phyloP scores from a whole-genome alignment of 1,284 basidiomycete species.

The Sporisorium sorghi region DNA sequence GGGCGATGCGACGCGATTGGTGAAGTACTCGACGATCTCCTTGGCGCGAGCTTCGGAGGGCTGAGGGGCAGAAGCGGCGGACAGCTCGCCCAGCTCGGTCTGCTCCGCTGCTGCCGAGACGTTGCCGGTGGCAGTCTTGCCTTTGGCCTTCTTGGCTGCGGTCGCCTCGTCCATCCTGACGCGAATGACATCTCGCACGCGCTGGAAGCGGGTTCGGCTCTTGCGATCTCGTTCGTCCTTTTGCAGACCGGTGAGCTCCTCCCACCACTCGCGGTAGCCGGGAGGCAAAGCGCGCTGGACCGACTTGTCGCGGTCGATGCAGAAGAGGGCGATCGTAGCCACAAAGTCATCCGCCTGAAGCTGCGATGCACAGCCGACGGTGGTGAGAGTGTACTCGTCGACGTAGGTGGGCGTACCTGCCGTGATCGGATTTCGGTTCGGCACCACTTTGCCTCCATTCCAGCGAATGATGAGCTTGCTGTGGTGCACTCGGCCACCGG shows the following conservation, averaged over 20 bases:
- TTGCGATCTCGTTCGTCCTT: conserved; percentile 76
- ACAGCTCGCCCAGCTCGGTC: conserved; percentile 47
- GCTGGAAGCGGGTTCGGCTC: conserved; percentile 74
- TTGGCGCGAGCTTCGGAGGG: conserved; percentile 39
- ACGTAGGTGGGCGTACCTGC: conserved; percentile 69
- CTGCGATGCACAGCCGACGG: conserved; percentile 82
- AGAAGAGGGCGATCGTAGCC: conserved; percentile 84
- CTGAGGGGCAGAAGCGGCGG: conserved; percentile 38
- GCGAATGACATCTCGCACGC: conserved; percentile 76
- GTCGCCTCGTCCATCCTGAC: conserved; percentile 72
- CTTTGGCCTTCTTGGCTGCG: conserved; percentile 45
- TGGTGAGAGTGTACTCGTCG: conserved; percentile 84
- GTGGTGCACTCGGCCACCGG: conserved; percentile 53
- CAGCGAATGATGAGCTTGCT: conserved; percentile 62
- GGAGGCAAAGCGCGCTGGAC: conserved; percentile 76
- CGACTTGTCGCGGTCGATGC: conserved; percentile 64
- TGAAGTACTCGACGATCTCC: conserved; percentile 43
- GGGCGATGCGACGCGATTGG: conserved; percentile 31
- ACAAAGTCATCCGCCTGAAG: conserved; percentile 90
- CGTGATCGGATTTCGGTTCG: conserved; percentile 71
- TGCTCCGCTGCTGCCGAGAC: conserved; percentile 30
- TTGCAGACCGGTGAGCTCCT: conserved; percentile 81
- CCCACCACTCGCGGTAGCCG: conserved; percentile 89
- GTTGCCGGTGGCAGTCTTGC: conserved; percentile 22
- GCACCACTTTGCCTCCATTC: conserved; percentile 59